phyloP scores from a whole-genome alignment of 345 rosid genomes.

The Nephelium lappaceum region DNA sequence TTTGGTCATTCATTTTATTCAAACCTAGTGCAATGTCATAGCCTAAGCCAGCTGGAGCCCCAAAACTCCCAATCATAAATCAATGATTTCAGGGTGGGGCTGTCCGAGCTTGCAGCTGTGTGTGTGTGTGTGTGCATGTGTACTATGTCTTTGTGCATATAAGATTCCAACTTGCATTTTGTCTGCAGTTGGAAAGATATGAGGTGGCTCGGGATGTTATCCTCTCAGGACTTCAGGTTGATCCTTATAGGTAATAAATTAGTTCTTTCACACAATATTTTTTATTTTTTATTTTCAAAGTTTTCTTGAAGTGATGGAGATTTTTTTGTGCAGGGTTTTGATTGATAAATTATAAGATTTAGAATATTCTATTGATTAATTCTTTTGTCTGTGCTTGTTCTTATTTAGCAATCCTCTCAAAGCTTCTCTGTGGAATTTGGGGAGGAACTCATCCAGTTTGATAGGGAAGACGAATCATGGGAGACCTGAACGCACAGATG shows the following conservation, averaged over 20 bases:
- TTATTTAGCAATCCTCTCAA: conserved; percentile 75
- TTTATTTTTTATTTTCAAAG: not conserved
- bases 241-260: conserved; percentile 73
- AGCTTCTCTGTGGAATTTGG: conserved; percentile 70
- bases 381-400: conserved; percentile 39
- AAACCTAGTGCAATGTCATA: not conserved
- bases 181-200: conserved; percentile 84
- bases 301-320: conserved; percentile 10
- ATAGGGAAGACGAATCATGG: conserved; percentile 42
- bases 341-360: conserved; percentile 6
- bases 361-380: conserved; percentile 11
- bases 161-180: conserved; percentile 18
- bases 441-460: conserved; percentile 37
- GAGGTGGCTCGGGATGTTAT: conserved; percentile 71
- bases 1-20: not conserved
- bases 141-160: not conserved
- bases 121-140: not conserved
- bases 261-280: conserved; percentile 9
- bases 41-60: not conserved
- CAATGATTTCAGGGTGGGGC: not conserved
- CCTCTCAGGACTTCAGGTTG: conserved; percentile 87
- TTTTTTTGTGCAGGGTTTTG: not conserved
- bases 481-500: conserved; percentile 71
- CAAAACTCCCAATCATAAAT: not conserved
- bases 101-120: not conserved